Base-by-base conservation (phyloP, 148 eudicot species). In the Persicaria tinctoria region DNA sequence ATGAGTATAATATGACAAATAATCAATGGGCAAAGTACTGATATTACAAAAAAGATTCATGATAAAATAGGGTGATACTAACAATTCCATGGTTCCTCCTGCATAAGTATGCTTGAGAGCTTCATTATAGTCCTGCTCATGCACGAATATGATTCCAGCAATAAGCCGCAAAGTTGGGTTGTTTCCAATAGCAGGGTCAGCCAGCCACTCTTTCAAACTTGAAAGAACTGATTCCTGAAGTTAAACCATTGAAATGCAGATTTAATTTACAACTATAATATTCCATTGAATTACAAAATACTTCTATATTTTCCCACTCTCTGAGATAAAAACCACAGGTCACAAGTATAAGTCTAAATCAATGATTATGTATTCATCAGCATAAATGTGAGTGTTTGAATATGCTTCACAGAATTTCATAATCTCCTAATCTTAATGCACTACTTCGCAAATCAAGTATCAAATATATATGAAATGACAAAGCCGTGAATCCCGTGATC, bases 61-160 rank as follows among this genome's bases (percentile, higher is more conserved):
- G 17, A 48, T 20, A 72, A 32, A 55, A 12, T n/a, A 41, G 47
- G 75, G 32, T 11, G 5, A 45, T 23, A 88, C 98, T 88, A 79
- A 93, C 98, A 93, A 80, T 68, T 94, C 97, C 97, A 93, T 88
- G 51, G 88, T 93, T 71, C 98, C 98, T 54, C 93, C 98, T 66
- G 85, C 84, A 85, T 85, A 79, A 46, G 98, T 93, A 79, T 93
- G 85, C 80, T 93, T 93, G 81, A 94, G 76, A 77, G 98, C 98
- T 82, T 93, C 98, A 77, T 79, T 82, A 51, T 89, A 94, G 77
- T 94, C 93, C 77, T 94, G 91, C 73, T 94, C 97, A 66, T 91
- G 91, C 89, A 83, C 82, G 82, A 84, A 94, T 69, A 94, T 78
- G 54, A 81, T 91, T 75, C 98, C 98, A 75, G 97, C 95, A 79